Evolutionary conservation across 257 asterid genomes (phyloP).

Genomic region (Petunia axillaris): DNA sequence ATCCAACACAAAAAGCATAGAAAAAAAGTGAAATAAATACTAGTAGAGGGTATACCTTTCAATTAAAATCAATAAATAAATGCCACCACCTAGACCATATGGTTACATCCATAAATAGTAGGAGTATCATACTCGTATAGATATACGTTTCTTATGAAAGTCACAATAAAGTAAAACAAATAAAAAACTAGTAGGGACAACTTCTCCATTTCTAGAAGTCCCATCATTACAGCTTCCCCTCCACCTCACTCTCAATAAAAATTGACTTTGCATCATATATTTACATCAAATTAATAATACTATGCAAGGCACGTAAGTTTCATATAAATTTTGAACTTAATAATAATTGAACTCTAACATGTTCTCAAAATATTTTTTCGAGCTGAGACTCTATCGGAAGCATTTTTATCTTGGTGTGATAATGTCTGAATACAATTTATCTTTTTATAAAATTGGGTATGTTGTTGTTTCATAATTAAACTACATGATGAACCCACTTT

Average conservation of each 20-base stretch:
- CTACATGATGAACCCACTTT: too few relatives aligned
- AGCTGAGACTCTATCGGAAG: too few relatives aligned
- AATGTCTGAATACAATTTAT: too few relatives aligned
- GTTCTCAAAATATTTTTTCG: too few relatives aligned
- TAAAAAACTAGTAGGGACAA: slow-evolving; percentile 39
- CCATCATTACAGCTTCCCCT: slow-evolving; percentile 60
- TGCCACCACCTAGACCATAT: slow-evolving; percentile 6
- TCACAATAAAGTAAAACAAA: not conserved
- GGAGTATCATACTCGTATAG: not conserved
- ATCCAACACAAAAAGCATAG: not conserved
- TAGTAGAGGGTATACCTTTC: not conserved
- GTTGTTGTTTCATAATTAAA: too few relatives aligned
- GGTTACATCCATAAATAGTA: slow-evolving; percentile 1
- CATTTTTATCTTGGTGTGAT: too few relatives aligned
- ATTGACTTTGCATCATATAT: slow-evolving; percentile 22
- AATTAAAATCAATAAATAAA: not conserved
- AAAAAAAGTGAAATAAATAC: not conserved
- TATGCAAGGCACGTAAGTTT: too few relatives aligned
- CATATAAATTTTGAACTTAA: too few relatives aligned
- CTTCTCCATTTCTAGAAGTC: slow-evolving; percentile 45
- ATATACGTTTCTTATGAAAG: slow-evolving; percentile 18
- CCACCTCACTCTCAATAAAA: not conserved
- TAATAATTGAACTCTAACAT: too few relatives aligned
- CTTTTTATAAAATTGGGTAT: too few relatives aligned
- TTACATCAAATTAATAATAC: too few relatives aligned